These are phyloP conservation scores for Petrea volubilis DNA, from an alignment of 257 asterid genomes.

Conservation along the genomic window DNA sequence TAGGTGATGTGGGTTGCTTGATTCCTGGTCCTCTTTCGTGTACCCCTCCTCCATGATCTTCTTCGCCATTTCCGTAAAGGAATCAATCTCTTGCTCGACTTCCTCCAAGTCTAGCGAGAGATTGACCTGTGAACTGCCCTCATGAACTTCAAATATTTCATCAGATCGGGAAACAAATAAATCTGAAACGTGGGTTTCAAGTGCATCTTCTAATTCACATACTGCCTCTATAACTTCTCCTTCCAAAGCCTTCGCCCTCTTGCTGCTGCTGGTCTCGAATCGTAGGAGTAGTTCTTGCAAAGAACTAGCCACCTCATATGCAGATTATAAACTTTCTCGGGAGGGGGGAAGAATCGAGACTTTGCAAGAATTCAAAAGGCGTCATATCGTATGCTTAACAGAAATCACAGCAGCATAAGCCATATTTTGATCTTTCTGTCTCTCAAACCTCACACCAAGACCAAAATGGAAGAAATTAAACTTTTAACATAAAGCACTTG, in stretches of 20 bases:
- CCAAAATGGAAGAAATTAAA: too few relatives aligned
- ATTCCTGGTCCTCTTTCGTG: neutral
- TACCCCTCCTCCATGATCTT: neutral
- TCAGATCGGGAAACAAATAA: neutral
- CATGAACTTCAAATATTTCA: neutral
- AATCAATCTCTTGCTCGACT: neutral
- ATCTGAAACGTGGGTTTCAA: neutral
- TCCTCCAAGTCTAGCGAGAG: neutral
- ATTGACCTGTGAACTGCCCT: neutral
- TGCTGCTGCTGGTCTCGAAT: neutral
- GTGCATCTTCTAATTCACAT: neutral
- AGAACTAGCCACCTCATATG: neutral
- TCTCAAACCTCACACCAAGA: too few relatives aligned
- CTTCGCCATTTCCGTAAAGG: neutral
- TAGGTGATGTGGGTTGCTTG: neutral
- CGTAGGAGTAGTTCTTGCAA: neutral
- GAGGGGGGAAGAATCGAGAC: neutral
- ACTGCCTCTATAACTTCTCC: neutral
- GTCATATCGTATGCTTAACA: neutral
- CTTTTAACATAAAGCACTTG: too few relatives aligned
- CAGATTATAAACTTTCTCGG: neutral
- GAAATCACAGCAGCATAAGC: too few relatives aligned
- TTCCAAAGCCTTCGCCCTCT: too few relatives aligned
- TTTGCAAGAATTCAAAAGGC: neutral
- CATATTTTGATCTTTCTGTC: too few relatives aligned